Base-by-base conservation (phyloP, 2,329 filamentous ascomycete species). In the Colletotrichum tropicale region DNA sequence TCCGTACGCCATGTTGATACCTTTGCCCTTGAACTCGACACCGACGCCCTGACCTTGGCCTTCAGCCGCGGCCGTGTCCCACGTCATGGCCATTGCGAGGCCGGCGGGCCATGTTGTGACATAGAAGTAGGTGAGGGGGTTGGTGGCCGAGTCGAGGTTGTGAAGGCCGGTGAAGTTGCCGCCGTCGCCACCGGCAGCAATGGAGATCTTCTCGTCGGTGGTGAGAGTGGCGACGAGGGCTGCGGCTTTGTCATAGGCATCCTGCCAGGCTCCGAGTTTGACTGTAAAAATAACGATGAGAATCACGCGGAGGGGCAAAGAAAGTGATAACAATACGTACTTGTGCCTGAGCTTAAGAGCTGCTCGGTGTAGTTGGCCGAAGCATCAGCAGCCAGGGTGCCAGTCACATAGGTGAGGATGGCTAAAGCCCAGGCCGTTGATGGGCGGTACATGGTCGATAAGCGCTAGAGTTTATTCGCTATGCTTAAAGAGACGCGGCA, bases 41-140 rank as follows among this genome's bases (percentile, higher is more conserved):
- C 78, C 80, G 21, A 77, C 70, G 64, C 93, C 93, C 67, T 90
- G 85, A 36, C 93, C 95, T 66, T 94, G 90, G 38, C 88, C 86
- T 79, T 93, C 92, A 66, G 94, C 91, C 43, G 95, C 87, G 18
- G 88, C 85, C 64, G 91, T 90, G 80, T 94, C 93, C 91, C 93
- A 96, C 2, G 94, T 94, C 2, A 94, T 93, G 8, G 93, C 94
- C 15, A 93, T 89, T 68, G 93, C 94, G 75, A 95, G 87, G 65
- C 93, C 94, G 2, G 93, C 91, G 1, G 94, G 91, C 77, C 79
- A 81, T 6, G 78, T 80, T 15, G 80, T 82, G n/a, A 81, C 80
- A 48, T 79, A 79, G 71, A 76, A 80, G 71, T 80, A 79, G 16
- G 68, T 76, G 52, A 78, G 74, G 30, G 78, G 78, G 68, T 77